These are phyloP conservation scores for Podospora sp. DNA, from an alignment of 495 filamentous ascomycete species.

Conservation along the genomic window DNA sequence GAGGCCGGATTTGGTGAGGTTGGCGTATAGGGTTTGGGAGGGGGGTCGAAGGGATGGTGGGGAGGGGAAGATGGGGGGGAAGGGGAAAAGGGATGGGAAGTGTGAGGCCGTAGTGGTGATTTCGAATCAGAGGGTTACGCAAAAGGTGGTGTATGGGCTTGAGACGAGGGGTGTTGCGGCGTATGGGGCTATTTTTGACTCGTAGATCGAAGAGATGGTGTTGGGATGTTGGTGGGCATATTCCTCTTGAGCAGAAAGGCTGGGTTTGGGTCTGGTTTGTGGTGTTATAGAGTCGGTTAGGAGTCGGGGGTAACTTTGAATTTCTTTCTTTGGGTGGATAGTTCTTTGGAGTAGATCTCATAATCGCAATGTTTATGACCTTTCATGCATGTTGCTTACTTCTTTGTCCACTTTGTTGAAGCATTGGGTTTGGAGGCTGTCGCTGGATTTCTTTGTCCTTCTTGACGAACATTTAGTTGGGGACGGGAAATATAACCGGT, in stretches of 20 bases:
- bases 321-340: not conserved
- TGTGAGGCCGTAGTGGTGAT: conserved; percentile 77
- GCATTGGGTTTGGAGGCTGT: too few relatives aligned
- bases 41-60: conserved; percentile 61
- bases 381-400: too few relatives aligned
- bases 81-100: conserved; percentile 54
- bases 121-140: conserved; percentile 71
- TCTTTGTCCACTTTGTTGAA: too few relatives aligned
- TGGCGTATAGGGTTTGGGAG: conserved; percentile 59
- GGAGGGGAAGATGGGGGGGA: conserved; percentile 63
- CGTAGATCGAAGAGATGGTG: conserved; percentile 40
- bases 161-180: conserved; percentile 69
- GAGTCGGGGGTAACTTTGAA: not conserved
- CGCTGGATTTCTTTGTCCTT: too few relatives aligned
- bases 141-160: conserved; percentile 72
- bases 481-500: too few relatives aligned
- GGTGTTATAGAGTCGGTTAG: too few relatives aligned
- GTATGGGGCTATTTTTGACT: conserved; percentile 83
- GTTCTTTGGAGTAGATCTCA: not conserved
- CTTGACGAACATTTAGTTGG: too few relatives aligned
- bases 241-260: too few relatives aligned
- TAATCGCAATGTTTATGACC: too few relatives aligned
- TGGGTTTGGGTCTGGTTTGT: not conserved
- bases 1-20: conserved; percentile 56
- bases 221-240: not conserved